Evolutionary conservation across 371 early-diverging fungal genomes (phyloP).

Genomic region (Saksenaea oblongispora): DNA sequence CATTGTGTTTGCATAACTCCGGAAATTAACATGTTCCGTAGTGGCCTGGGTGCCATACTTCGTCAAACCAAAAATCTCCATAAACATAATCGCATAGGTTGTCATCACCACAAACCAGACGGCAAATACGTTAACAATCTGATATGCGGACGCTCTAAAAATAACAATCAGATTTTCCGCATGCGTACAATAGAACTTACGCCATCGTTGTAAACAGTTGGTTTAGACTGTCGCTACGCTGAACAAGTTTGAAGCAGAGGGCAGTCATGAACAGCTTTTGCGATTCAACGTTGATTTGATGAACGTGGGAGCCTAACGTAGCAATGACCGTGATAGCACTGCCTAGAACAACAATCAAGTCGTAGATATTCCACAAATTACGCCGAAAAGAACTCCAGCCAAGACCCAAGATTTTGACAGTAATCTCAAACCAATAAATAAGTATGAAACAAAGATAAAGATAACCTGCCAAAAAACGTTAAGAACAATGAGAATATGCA

Average conservation of each 20-base stretch:
- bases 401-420: conserved; percentile 52
- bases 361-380: conserved; percentile 68
- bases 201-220: conserved; percentile 71
- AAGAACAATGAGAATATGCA: not conserved
- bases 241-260: conserved; percentile 66
- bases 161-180: not conserved
- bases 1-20: conserved; percentile 56
- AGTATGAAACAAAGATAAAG: conserved; percentile 48
- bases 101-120: conserved; percentile 71
- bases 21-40: conserved; percentile 63
- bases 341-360: conserved; percentile 53
- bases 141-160: conserved; percentile 55
- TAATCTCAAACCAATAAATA: conserved; percentile 56
- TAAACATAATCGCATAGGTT: conserved; percentile 71
- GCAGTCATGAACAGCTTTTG: conserved; percentile 69
- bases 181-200: conserved; percentile 30
- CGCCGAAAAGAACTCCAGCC: conserved; percentile 61
- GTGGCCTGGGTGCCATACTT: conserved; percentile 59
- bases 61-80: conserved; percentile 74
- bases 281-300: conserved; percentile 51
- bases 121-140: conserved; percentile 64
- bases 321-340: conserved; percentile 50
- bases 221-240: conserved; percentile 63
- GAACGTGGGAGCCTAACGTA: conserved; percentile 25
- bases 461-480: conserved; percentile 30